Base-by-base conservation (phyloP, 2,329 filamentous ascomycete species). In the Cadophora sp. region DNA sequence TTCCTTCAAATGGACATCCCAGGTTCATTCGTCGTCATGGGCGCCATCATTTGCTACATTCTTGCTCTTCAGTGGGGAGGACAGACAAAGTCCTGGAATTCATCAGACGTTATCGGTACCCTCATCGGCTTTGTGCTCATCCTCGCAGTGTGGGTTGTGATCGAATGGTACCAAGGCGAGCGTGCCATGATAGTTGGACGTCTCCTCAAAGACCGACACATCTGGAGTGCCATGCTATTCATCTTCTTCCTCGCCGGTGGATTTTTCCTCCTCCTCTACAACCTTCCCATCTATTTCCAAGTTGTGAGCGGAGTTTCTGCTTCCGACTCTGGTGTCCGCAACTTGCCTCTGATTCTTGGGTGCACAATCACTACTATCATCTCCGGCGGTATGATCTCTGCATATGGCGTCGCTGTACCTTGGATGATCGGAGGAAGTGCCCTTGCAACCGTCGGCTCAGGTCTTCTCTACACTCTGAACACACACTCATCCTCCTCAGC, bases 401-500 rank as follows among this genome's bases (percentile, higher is more conserved):
- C 70, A 11, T 72, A 72, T 22, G 79, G 79, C 7, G 76, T 79
- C 59, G 80, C 78, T 55, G 76, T 77, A 0, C 79, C 79, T 3
- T 76, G 77, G 69, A 73, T 80, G 72, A 73, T 79, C 27, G 39
- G 70, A 11, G 74, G 77, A 6, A 66, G 70, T 18, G 68, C 75
- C 18, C 33, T 80, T 9, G 66, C 71, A 50, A 73, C 78, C 2
- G 71, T 81, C 43, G 68, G 76, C 85, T 70, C 82, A 83, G 87
- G 85, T 18, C 80, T 89, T 63, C 80, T 89, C 67, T 84, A 85
- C 0, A 87, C 84, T 0, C 81, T 87, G 13, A 75, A 77, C 39
- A 78, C 84, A 2, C 69, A 80, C 70, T 87, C 84, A 5, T 78
- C 80, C 1, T 75, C 83, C 1, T 74, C 76, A 14, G 77, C 81